These are phyloP conservation scores for Psilocybe cubensis DNA, from an alignment of 768 basidiomycete species.

Conservation along the genomic window DNA sequence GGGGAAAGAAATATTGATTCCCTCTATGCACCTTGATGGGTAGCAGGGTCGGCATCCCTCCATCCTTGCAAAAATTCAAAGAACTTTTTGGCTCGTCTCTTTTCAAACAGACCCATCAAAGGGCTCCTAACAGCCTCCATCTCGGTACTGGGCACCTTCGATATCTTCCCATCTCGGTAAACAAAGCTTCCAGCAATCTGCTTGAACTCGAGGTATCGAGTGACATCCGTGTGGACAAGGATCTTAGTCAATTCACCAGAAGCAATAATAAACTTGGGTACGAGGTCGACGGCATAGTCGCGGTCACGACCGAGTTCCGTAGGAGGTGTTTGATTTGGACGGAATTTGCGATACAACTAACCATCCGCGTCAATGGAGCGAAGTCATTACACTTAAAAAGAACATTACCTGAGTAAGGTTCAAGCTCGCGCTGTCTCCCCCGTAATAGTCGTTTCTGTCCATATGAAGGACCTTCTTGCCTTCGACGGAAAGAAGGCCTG, in stretches of 20 bases:
- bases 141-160: slow-evolving; percentile 97
- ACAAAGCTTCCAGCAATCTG: slow-evolving; percentile 99
- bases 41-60: slow-evolving; percentile 94
- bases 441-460: slow-evolving; percentile 99
- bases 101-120: slow-evolving; percentile 99
- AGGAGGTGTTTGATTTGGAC: slow-evolving; percentile 74
- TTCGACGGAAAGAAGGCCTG: slow-evolving; percentile 97
- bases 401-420: slow-evolving; percentile 91
- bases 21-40: slow-evolving; percentile 83
- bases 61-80: slow-evolving; percentile 96
- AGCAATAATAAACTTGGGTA: slow-evolving; percentile 99
- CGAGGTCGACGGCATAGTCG: slow-evolving; percentile 96
- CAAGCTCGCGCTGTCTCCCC: slow-evolving; percentile 94
- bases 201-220: slow-evolving; percentile 99
- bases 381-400: neutral
- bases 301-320: slow-evolving; percentile 92
- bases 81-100: slow-evolving; percentile 97
- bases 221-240: slow-evolving; percentile 98
- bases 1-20: neutral
- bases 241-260: slow-evolving; percentile 97
- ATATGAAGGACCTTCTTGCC: slow-evolving; percentile 99
- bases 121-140: slow-evolving; percentile 95
- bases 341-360: slow-evolving; percentile 96
- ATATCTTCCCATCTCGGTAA: slow-evolving; percentile 94
- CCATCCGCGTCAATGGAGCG: slow-evolving; percentile 7